A percentile compares a stretch with the other conserved stretches of the same genome.
phyloP scores from a whole-genome alignment of 1,284 basidiomycete genomes.

The Ganoderma multipileum region DNA sequence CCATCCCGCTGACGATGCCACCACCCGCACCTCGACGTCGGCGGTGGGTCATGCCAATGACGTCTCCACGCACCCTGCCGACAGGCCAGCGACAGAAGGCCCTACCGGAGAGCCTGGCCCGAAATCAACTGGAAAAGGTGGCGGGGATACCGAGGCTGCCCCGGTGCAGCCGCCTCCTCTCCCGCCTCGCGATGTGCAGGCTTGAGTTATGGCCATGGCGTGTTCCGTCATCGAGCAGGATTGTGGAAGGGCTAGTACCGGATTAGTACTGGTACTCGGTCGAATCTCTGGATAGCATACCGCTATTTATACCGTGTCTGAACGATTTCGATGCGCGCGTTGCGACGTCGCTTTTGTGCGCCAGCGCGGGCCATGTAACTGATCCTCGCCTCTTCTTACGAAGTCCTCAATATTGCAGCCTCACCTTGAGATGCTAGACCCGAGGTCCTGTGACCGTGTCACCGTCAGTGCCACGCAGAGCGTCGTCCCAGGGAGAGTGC shows the following conservation, averaged over 20 bases:
- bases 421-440: too few species aligned
- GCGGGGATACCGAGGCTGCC: neutral
- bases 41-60: neutral
- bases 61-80: neutral
- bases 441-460: too few species aligned
- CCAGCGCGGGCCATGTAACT: too few species aligned
- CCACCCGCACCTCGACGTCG: neutral
- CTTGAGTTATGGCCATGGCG: neutral
- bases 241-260: neutral
- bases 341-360: too few species aligned
- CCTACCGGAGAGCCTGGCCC: neutral
- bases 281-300: too few species aligned
- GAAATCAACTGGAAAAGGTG: neutral
- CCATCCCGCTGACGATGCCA: neutral
- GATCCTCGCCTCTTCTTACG: too few species aligned
- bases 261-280: neutral
- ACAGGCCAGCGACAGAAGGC: neutral
- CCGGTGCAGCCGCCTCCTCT: neutral
- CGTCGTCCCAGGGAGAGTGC: too few species aligned
- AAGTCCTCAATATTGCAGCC: too few species aligned
- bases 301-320: too few species aligned
- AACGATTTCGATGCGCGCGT: too few species aligned
- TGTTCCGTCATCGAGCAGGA: neutral
- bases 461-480: too few species aligned
- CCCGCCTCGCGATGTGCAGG: neutral